A percentile compares a stretch with the other conserved stretches of the same genome.
Evolutionary conservation across 345 rosid genomes (phyloP).

Genomic region (Eucalyptus coolabah): DNA sequence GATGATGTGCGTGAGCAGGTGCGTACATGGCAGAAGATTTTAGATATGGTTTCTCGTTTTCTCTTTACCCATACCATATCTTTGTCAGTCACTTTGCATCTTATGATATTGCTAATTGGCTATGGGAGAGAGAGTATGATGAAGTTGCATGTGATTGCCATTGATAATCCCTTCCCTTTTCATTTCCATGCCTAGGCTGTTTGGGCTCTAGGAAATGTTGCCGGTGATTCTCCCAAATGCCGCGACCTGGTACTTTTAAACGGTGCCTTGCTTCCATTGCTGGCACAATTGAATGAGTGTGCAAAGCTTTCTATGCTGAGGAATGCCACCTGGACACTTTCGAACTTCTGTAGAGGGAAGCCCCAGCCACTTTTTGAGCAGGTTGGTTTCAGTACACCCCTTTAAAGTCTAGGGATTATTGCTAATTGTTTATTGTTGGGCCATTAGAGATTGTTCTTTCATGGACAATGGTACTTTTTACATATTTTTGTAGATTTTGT

Average conservation of each 20-base stretch:
- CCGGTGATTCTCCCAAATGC: slow-evolving; percentile 39
- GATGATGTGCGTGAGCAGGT: slow-evolving; percentile 86
- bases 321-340: slow-evolving; percentile 40
- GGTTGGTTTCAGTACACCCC: slow-evolving; percentile 2
- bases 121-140: neutral
- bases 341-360: slow-evolving; percentile 38
- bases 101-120: neutral
- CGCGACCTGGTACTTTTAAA: slow-evolving; percentile 30
- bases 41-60: neutral
- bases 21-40: neutral
- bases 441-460: neutral
- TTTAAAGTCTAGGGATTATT: neutral
- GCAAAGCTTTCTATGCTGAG: slow-evolving; percentile 41
- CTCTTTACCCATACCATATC: neutral
- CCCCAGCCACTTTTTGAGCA: slow-evolving; percentile 37
- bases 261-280: slow-evolving; percentile 26
- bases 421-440: neutral
- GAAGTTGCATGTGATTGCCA: neutral
- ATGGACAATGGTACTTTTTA: neutral
- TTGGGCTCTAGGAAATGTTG: slow-evolving; percentile 44
- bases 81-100: neutral
- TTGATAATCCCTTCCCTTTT: neutral
- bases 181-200: slow-evolving; percentile 15
- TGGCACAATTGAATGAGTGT: slow-evolving; percentile 28
- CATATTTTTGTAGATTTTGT: neutral